Evolutionary conservation across 78 protist genomes (phyloP).

Genomic region (Dictyostelium citrinum): DNA sequence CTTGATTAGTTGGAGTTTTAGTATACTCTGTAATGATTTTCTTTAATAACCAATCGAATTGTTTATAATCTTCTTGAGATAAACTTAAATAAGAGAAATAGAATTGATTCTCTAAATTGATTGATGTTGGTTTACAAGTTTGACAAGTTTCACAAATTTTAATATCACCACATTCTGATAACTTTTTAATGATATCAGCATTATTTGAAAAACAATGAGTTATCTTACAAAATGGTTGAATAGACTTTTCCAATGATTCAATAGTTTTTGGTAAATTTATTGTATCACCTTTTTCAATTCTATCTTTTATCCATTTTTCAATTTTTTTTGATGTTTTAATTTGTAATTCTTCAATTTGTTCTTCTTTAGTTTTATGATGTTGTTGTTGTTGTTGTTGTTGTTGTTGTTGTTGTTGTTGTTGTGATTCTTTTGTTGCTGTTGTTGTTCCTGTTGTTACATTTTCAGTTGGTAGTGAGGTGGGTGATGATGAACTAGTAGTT

Average conservation of each 20-base stretch:
- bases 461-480: not conserved
- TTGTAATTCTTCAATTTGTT: not conserved
- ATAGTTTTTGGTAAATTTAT: slow-evolving; percentile 37
- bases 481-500: not conserved
- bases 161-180: slow-evolving; percentile 45
- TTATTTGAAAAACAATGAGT: not conserved
- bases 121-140: slow-evolving; percentile 13
- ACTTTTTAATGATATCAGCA: not conserved
- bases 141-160: slow-evolving; percentile 37
- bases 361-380: not conserved
- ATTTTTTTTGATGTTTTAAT: not conserved
- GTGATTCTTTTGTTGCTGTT: too few relatives aligned
- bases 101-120: not conserved
- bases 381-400: not conserved
- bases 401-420: not conserved
- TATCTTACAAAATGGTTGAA: slow-evolving; percentile 40
- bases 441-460: not conserved
- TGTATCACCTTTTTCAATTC: slow-evolving; percentile 1
- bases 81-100: not conserved
- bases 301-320: slow-evolving; percentile 15
- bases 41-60: not conserved
- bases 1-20: not conserved
- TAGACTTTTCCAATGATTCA: not conserved
- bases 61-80: not conserved
- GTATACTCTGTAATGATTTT: slow-evolving; percentile 6